A percentile compares a stretch with the other conserved stretches of the same genome.
These are phyloP conservation scores for Vitis rotundifolia DNA, from an alignment of 164 flowering plant genomes.

Conservation along the genomic window DNA sequence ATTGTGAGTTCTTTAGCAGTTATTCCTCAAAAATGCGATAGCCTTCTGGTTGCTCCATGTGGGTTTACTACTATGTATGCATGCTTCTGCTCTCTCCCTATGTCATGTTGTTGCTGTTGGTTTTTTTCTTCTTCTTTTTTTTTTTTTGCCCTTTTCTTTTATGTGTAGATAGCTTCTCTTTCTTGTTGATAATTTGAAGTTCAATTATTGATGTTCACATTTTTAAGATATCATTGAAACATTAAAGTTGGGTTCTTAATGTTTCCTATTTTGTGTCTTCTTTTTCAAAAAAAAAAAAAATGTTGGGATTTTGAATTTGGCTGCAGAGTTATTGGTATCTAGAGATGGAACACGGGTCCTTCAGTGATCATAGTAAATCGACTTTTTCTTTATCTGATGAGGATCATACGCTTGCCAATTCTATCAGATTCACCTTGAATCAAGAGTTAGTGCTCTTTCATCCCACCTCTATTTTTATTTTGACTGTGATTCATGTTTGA, in stretches of 20 bases:
- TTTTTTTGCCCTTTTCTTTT: too few species aligned
- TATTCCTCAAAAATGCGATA: too few species aligned
- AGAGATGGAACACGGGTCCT: conserved; percentile 71
- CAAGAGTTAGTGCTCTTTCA: conserved; percentile 57
- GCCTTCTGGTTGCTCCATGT: too few species aligned
- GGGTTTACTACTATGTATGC: too few species aligned
- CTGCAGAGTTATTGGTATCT: not conserved
- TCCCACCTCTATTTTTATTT: not conserved
- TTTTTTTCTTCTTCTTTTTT: too few species aligned
- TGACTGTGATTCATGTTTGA: not conserved
- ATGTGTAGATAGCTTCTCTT: too few species aligned
- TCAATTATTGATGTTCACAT: too few species aligned
- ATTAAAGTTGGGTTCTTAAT: not conserved
- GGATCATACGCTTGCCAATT: conserved; percentile 90
- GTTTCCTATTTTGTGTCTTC: not conserved
- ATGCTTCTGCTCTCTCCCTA: too few species aligned
- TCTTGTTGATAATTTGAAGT: too few species aligned
- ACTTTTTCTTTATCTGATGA: conserved; percentile 81
- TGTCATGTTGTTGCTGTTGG: too few species aligned
- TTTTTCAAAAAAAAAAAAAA: not conserved
- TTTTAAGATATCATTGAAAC: not conserved
- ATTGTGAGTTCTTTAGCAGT: too few species aligned
- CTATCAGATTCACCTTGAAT: conserved; percentile 72
- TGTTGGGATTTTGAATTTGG: not conserved
- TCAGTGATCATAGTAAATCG: conserved; percentile 46